A percentile compares a stretch with the other conserved stretches of the same genome.
Conservation (phyloP, 352 stramenopile species). For the Phytopythium kandeliae region DNA sequence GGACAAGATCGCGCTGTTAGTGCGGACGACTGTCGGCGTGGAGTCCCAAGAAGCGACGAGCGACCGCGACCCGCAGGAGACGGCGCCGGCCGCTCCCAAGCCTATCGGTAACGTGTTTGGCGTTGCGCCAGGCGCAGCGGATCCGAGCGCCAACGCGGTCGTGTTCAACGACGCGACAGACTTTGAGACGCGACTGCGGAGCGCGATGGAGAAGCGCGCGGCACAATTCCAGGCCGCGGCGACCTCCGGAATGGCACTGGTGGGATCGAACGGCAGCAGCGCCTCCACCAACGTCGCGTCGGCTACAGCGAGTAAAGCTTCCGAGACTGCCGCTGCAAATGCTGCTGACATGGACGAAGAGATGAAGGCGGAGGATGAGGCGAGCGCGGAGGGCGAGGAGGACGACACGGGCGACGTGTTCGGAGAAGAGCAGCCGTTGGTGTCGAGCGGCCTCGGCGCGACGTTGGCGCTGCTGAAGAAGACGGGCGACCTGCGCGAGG, state of each 20-base stretch:
- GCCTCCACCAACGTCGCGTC: no score
- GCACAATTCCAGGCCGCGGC: constrained; percentile 36
- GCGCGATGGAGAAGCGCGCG: constrained; percentile 68
- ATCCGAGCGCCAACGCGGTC: constrained; percentile 33
- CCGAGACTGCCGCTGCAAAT: no score
- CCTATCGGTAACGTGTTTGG: constrained; percentile 34
- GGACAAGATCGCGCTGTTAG: constrained; percentile 54
- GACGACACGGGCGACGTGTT: constrained; percentile 52
- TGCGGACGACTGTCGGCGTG: constrained; percentile 32
- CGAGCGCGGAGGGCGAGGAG: constrained; percentile 38
- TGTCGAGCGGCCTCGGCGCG: constrained; percentile 83
- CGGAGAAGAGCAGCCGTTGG: constrained; percentile 83
- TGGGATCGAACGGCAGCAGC: background rate
- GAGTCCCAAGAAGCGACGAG: constrained; percentile 8
- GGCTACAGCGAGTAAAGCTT: no score
- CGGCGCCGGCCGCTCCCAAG: constrained; percentile 6
- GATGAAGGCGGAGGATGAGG: constrained; percentile 24
- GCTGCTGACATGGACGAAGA: constrained; percentile 21
- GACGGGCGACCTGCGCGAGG: constrained; percentile 90
- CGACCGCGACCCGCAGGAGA: constrained; percentile 14
- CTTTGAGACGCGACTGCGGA: constrained; percentile 71
- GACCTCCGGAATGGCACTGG: constrained; percentile 4
- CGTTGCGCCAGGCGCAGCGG: constrained; percentile 26
- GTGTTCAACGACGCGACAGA: constrained; percentile 85
- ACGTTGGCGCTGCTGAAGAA: constrained; percentile 91